Base-by-base conservation (phyloP, 805 yeast genomes). In the Ogataea trehaloabstinens region DNA sequence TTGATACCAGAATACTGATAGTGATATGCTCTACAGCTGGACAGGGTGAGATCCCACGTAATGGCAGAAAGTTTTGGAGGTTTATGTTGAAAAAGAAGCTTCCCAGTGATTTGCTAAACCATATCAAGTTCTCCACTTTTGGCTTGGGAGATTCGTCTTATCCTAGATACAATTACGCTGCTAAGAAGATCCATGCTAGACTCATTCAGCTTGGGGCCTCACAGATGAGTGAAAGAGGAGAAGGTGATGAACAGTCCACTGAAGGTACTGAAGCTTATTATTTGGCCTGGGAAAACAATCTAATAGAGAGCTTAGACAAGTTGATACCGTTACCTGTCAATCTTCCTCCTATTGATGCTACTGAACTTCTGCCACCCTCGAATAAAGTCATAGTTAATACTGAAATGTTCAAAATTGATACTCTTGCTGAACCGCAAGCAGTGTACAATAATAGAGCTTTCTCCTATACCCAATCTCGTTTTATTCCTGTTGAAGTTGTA, bases 91-190 rank as follows among this genome's bases (percentile, higher is more conserved):
- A 75, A 55, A 78, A 73, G 56, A 80, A 78, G 47, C 72, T 91
- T 6, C 93, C 66, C 0, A 20, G 48, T 0, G 77, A 78, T 49
- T 63, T 87, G 21, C 63, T 91, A 28, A 71, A 71, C 45, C 85
- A 82, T 54, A 50, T 86, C 8, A 60, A 66, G 13, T 70, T 89
- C 48, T 76, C 91, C 2, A 74, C 88, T 2, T 84, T 93, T 55
- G 99, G 99, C 0, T 64, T 93, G 2, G 99, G 99, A 19, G 98
- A 93, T 60, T 82, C 95, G 0, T 82, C 95, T 1, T 93, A 93
- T 58, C 86, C 95, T 4, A 76, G 83, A 47, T 93, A 78, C 64
- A 91, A 93, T 62, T 81, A 80, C 70, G 96, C 96, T n/a, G 76
- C 84, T 25, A 75, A 82, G 44, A 90, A 91, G 54, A 61, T 93